Evolutionary conservation across 768 basidiomycete species (phyloP).

Genomic region (Filobasidium wieringae): DNA sequence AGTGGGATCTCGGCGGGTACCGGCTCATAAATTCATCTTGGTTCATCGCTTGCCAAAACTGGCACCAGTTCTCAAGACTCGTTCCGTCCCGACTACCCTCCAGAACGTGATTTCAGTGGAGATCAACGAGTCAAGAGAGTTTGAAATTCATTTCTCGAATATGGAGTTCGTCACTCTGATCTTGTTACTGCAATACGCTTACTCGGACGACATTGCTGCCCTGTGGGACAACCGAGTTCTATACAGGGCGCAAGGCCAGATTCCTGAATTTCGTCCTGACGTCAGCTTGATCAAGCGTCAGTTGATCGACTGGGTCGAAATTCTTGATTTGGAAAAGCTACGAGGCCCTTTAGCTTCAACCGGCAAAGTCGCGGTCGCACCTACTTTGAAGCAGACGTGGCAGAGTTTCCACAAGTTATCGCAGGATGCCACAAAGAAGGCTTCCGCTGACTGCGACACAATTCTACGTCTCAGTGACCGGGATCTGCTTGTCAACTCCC

Average conservation of each 20-base stretch:
- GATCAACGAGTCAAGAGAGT: neutral
- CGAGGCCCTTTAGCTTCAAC: constrained; percentile 49
- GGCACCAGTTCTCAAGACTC: neutral
- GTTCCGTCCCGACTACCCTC: neutral
- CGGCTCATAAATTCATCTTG: constrained; percentile 58
- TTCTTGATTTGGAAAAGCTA: constrained; percentile 53
- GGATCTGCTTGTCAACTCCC: constrained; percentile 55
- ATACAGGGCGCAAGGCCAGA: constrained; percentile 39
- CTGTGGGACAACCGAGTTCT: constrained; percentile 70
- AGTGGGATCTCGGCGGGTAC: constrained; percentile 39
- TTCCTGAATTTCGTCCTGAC: constrained; percentile 37
- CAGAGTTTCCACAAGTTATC: constrained; percentile 44
- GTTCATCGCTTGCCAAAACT: constrained; percentile 43
- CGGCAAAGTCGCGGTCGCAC: constrained; percentile 48
- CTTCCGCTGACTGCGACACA: constrained; percentile 47
- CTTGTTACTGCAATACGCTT: constrained; percentile 71
- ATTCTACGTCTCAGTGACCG: constrained; percentile 58
- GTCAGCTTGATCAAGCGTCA: constrained; percentile 51
- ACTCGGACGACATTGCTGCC: constrained; percentile 68
- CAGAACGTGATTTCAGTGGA: constrained; percentile 1
- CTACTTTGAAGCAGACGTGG: constrained; percentile 49
- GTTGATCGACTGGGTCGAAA: constrained; percentile 49
- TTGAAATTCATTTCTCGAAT: constrained; percentile 1
- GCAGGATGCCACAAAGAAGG: neutral
- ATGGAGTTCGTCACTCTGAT: constrained; percentile 50